Evolutionary conservation across 2,329 filamentous ascomycete species (phyloP).

Genomic region (Scorias spongiosa): DNA sequence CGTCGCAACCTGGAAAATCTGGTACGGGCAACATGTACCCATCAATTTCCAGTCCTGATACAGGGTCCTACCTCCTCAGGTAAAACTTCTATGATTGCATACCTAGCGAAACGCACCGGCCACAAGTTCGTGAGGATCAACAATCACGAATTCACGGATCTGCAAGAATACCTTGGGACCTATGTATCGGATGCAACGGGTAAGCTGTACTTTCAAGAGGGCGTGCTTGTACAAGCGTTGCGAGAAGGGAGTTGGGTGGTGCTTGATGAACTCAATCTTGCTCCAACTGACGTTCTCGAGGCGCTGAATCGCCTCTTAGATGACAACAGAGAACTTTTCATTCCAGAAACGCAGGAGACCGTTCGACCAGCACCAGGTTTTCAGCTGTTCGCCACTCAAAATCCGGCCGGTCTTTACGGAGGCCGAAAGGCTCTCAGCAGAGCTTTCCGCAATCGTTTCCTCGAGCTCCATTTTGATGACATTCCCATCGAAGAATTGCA

Average conservation of each 20-base stretch:
- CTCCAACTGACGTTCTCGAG: conserved; percentile 91
- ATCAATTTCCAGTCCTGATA: conserved; percentile 82
- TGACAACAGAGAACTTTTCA: conserved; percentile 87
- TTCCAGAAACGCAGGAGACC: conserved; percentile 91
- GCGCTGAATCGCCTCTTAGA: conserved; percentile 89
- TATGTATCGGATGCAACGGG: conserved; percentile 81
- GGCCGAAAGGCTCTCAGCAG: conserved; percentile 85
- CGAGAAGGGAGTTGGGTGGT: conserved; percentile 95
- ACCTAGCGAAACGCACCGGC: conserved; percentile 87
- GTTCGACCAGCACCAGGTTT: conserved; percentile 88
- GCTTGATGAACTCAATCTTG: conserved; percentile 90
- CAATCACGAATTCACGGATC: conserved; percentile 96
- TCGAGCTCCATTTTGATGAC: conserved; percentile 95
- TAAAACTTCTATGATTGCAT: conserved; percentile 99
- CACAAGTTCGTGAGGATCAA: conserved; percentile 98
- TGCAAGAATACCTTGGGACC: conserved; percentile 93
- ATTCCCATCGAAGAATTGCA: conserved; percentile 92
- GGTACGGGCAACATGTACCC: conserved; percentile 81
- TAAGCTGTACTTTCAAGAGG: conserved; percentile 80
- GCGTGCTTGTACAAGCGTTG: conserved; percentile 80
- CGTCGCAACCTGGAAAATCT: conserved; percentile 89
- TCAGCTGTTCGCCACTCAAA: conserved; percentile 96
- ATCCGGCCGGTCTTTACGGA: conserved; percentile 88
- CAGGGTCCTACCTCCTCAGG: conserved; percentile 94
- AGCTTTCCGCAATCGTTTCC: conserved; percentile 89